Evolutionary conservation across 345 rosid genomes (phyloP).

Genomic region (Microthlaspi erraticum): DNA sequence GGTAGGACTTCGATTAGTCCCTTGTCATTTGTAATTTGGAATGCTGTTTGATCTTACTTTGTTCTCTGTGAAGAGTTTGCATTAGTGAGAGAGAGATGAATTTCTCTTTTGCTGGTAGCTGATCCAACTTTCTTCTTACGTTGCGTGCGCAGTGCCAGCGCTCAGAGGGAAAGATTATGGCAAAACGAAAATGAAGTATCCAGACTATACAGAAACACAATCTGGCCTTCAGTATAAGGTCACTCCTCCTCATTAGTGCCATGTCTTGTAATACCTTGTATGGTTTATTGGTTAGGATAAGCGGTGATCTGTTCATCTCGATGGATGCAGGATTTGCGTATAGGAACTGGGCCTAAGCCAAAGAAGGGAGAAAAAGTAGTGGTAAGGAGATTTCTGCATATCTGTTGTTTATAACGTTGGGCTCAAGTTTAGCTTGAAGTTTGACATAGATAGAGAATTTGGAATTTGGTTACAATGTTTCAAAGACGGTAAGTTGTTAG

Average conservation of each 20-base stretch:
- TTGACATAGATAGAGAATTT: not conserved
- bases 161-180: constrained; percentile 95
- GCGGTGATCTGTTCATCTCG: constrained; percentile 8
- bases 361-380: constrained; percentile 81
- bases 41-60: constrained; percentile 16
- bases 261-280: not conserved
- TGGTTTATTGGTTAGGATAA: not conserved
- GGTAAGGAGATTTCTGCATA: constrained; percentile 53
- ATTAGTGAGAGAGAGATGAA: constrained; percentile 4
- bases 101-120: not conserved
- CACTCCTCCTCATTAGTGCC: constrained; percentile 11
- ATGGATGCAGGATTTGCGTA: constrained; percentile 75
- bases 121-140: not conserved
- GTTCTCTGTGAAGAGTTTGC: not conserved
- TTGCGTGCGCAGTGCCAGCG: constrained; percentile 77
- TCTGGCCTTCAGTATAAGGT: constrained; percentile 99
- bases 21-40: constrained; percentile 8
- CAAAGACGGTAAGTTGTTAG: constrained; percentile 6
- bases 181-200: constrained; percentile 83
- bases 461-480: constrained; percentile 2
- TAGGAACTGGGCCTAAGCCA: constrained; percentile 80
- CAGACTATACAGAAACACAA: constrained; percentile 79
- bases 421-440: not conserved
- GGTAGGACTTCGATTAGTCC: not conserved
- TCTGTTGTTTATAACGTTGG: constrained; percentile 2